Percentiles rank a stretch among this genome's conserved stretches.
Conservation (phyloP, 2,329 filamentous ascomycete genomes). For the Pezizomycotina sp. region DNA sequence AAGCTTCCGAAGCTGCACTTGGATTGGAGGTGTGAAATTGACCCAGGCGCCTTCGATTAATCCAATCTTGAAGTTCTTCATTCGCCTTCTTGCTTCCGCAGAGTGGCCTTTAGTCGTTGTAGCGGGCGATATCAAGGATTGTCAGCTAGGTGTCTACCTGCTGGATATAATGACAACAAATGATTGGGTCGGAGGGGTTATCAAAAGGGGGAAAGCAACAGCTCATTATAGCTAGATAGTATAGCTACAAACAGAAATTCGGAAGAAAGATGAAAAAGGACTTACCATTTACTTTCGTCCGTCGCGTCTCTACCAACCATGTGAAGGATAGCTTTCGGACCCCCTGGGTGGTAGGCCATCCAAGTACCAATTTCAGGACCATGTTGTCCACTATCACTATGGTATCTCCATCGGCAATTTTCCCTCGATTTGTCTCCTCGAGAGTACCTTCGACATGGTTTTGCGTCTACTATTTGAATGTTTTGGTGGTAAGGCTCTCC, state of each 20-base stretch:
- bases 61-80: conserved; percentile 72
- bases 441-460: conserved; percentile 37
- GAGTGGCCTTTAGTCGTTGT: conserved; percentile 79
- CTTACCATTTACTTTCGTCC: conserved; percentile 80
- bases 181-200: too few species aligned
- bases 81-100: conserved; percentile 52
- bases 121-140: too few species aligned
- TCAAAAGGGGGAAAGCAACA: conserved; percentile 4
- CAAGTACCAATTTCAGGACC: conserved; percentile 78
- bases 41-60: conserved; percentile 63
- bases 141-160: too few species aligned
- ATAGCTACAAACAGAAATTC: conserved; percentile 4
- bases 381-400: conserved; percentile 67
- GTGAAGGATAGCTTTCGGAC: conserved; percentile 76
- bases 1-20: conserved; percentile 40
- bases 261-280: conserved; percentile 22
- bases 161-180: too few species aligned
- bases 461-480: too few species aligned
- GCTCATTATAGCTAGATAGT: neutral
- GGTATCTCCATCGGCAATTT: conserved; percentile 62
- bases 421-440: conserved; percentile 53
- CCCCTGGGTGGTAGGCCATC: conserved; percentile 80
- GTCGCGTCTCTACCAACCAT: conserved; percentile 91
- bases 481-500: too few species aligned
- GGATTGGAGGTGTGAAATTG: conserved; percentile 82